phyloP scores from a whole-genome alignment of 768 basidiomycete genomes.

The Rhodotorula paludigena region DNA sequence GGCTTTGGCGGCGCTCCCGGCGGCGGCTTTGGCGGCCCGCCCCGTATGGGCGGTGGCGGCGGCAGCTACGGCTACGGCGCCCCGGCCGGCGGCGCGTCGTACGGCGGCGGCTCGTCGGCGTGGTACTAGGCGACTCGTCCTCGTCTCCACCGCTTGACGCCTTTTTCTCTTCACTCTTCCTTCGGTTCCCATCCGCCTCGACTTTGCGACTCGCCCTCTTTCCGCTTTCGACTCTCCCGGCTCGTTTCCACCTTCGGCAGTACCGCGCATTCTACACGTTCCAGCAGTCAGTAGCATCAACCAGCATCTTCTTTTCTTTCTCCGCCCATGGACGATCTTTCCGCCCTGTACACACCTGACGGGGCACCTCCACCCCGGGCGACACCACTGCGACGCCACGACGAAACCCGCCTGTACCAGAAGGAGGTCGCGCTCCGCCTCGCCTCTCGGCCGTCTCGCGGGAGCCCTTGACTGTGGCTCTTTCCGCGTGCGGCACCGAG shows the following conservation, averaged over 20 bases:
- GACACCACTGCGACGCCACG: background rate
- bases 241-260: background rate
- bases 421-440: no score
- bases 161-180: background rate
- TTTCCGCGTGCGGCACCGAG: no score
- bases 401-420: background rate
- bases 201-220: no score
- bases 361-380: no score
- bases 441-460: no score
- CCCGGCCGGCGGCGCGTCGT: conserved; percentile 4
- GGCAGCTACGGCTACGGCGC: conserved; percentile 25
- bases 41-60: conserved; percentile 22
- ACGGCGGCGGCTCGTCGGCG: conserved; percentile 29
- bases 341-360: conserved; percentile 2
- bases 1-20: background rate
- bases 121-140: conserved; percentile 18
- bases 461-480: background rate
- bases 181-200: background rate
- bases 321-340: background rate
- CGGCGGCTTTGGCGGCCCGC: conserved; percentile 16
- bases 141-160: background rate
- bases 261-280: background rate
- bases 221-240: background rate
- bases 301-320: no score
- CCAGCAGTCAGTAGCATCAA: background rate